Conservation (phyloP, 2,329 filamentous ascomycete species). For the Epichloe typhina region DNA sequence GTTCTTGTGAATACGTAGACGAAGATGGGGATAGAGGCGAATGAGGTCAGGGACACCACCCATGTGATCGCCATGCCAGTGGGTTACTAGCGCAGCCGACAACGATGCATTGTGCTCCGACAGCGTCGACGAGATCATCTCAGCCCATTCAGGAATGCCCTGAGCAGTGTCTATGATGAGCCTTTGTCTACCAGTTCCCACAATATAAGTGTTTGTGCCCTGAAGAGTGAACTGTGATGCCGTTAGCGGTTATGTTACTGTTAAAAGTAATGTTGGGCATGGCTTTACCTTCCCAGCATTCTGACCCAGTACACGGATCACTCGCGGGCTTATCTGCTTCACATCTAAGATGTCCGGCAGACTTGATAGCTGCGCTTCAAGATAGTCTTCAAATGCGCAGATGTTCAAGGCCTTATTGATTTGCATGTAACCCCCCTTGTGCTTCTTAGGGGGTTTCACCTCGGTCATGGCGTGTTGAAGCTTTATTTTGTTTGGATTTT, state of each 20-base stretch:
- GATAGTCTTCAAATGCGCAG: conserved; percentile 34
- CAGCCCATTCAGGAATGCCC: conserved; percentile 47
- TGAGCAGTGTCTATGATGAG: conserved; percentile 63
- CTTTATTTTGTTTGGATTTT: too few relatives aligned
- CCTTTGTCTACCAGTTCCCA: conserved; percentile 49
- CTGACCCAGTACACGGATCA: conserved; percentile 29
- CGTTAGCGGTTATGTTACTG: background rate
- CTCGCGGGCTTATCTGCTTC: conserved; percentile 26
- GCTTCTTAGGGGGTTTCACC: too few relatives aligned
- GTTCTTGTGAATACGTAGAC: conserved; percentile 40
- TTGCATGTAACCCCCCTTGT: conserved; percentile 25
- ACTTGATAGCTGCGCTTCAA: conserved; percentile 22
- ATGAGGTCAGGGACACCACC: conserved; percentile 49
- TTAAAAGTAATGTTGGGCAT: background rate
- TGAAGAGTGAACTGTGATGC: conserved; percentile 33
- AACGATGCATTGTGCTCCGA: too few relatives aligned
- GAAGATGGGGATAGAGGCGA: conserved; percentile 8
- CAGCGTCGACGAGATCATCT: conserved; percentile 16
- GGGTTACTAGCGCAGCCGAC: conserved; percentile 45
- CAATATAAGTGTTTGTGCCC: conserved; percentile 65
- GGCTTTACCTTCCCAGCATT: conserved; percentile 28
- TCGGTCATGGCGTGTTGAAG: too few relatives aligned
- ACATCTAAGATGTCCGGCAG: conserved; percentile 26
- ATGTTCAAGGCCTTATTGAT: conserved; percentile 34
- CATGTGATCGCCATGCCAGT: conserved; percentile 65